Evolutionary conservation across 2,329 filamentous ascomycete species (phyloP), one percentile per base, ranked within the genome.

Genomic region (Hypoxylon sp.): DNA sequence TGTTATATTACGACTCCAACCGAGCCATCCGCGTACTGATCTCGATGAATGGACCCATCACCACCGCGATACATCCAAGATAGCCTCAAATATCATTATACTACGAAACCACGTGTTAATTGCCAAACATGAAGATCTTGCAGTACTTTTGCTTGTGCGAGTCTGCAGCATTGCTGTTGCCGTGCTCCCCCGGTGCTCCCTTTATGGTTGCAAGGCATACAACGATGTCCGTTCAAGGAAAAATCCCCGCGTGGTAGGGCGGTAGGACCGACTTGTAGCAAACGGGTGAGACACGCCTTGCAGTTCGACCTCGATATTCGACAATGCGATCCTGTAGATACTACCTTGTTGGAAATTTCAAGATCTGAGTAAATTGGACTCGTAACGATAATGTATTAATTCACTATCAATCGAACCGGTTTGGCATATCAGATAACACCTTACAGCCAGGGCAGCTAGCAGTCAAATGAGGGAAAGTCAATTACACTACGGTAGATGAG

Each of bases 81-180:
- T 42, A 50, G 47, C 27, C 31, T 48, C 39, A 61, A n/a, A 47
- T 61, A n/a, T 32, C 27, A 35, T 37, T 54, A 24, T 57, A 31
- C 54, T 47, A 69, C 60, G n/a, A 19, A 52, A 55, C 63, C 68
- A 70, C 65, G 68, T 70, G 67, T 53, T 21, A 35, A 13, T n/a
- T 19, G 17, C n/a, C 24, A 47, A 39, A 54, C 19, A 29, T n/a
- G 10, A 17, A n/a, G 10, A 31, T 29, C 31, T 48, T 37, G 44
- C 39, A 50, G 24, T 39, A 58, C 44, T 4, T 50, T 48, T 48
- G 31, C 17, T 55, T 13, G 48, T 37, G 51, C 39, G 21, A 50
- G 46, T 51, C 52, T 61, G 59, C 63, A 69, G 55, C 44, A 42
- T 31, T 39, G 44, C 39, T 29, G 53, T 61, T 65, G 29, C 61